Base-by-base conservation (phyloP, 169 alveolate species). In the Babesia microti region DNA sequence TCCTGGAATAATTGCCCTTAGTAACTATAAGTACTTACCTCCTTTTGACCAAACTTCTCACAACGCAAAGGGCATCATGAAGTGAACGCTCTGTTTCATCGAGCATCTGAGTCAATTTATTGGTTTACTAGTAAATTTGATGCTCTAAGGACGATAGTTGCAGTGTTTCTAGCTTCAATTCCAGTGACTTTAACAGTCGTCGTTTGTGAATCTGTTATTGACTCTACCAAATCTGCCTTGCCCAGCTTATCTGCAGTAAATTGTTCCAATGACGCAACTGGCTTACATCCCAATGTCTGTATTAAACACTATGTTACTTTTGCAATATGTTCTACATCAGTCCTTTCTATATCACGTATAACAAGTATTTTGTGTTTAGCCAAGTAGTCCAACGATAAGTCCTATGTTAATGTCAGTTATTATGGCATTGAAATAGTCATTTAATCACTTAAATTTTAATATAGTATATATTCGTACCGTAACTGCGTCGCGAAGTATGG, bases 1-100 rank as follows among this genome's bases (percentile, higher is more conserved):
- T 17, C 99, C 99, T 21, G 99, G 98, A n/a, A 96, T 88, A 44
- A 93, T 65, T 7, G 97, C 91, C 41, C 68, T 59, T 24, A n/a
- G n/a, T n/a, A n/a, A n/a, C n/a, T n/a, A n/a, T n/a, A n/a, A n/a
- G n/a, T n/a, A n/a, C n/a, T n/a, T n/a, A n/a, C n/a, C 83, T 81
- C 74, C 89, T 89, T 73, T 91, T 95, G 46, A 95, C 95, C 22
- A 94, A 88, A 43, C 97, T 81, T 68, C 99, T 73, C 34, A 95
- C 97, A 32, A 95, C 99, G 63, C 98, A 93, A 24, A 94, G 83
- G 15, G 99, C 99, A 72, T 95, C 99, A 73, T 93, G 98, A 29
- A 95, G 84, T 27, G 97, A 89, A 57, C 99, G 79, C 53, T 95
- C 99, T 29, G 98, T 94, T 74, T 95, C 99, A 55, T 95, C 99